Evolutionary conservation across 1,284 basidiomycete genomes (phyloP), one percentile per base, ranked within the genome.

Genomic region (Moesziomyces parantarcticus): DNA sequence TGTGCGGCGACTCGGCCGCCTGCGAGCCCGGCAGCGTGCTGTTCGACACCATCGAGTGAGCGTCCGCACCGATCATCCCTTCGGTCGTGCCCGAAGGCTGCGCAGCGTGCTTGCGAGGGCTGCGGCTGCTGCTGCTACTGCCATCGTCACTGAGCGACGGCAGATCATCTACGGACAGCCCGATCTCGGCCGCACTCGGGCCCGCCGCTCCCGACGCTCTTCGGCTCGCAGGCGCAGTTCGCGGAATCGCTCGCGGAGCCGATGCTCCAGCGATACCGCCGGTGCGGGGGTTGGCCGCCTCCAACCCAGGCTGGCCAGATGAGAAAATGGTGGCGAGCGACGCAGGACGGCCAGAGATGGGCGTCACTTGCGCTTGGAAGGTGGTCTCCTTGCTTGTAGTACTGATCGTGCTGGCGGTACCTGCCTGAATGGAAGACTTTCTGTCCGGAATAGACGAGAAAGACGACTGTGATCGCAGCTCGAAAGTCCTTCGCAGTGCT

Each of bases 241-340:
- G 58, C 43, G 65, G 58, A 16, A 58, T 61, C 1, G 43, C 59
- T 20, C 50, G 25, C 5, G 64, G 54, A 22, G 47, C 42, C 5
- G 54, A 44, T 14, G 34, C 20, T 22, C 39, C 57, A 20, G 50
- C 18, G 5, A 20, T 10, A 25, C 43, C 42, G 46, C 51, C 55
- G 48, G 50, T 42, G 10, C 52, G 58, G 25, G 65, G 34, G 21
- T 58, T 40, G 16, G 32, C 21, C 3, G 50, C 46, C 8, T 50
- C 46, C 1, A 46, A 53, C 5, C 21, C 23, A 4, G 42, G 36
- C 16, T 63, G 56, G 20, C 34, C 20, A 11, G 64, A 57, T 3
- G 64, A 60, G 39, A 79, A 79, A 46, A 79, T 65, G 56, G 62
- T 71, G 42, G 76, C 76, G 2, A 79, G 61, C 25, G 77, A 76